A percentile compares a stretch with the other conserved stretches of the same genome.
Conservation (phyloP, 2,329 filamentous ascomycete species). For the Nigrospora oryzae region DNA sequence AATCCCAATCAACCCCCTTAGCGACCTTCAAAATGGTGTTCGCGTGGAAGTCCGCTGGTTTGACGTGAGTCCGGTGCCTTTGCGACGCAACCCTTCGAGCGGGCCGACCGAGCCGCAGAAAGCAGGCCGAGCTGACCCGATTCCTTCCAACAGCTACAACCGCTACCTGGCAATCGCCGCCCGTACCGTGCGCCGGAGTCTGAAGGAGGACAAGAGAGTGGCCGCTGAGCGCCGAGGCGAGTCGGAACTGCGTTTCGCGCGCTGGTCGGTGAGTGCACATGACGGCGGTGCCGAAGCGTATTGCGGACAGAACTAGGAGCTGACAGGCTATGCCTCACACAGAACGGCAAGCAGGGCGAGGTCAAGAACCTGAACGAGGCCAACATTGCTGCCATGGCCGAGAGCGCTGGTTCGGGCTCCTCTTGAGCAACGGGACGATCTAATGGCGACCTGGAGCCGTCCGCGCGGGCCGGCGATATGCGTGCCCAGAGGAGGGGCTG, state of each 20-base stretch:
- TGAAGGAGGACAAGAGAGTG: slow-evolving; percentile 92
- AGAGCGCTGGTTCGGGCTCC: slow-evolving; percentile 28
- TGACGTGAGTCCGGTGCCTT: slow-evolving; percentile 65
- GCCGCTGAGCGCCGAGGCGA: slow-evolving; percentile 81
- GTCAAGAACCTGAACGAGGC: slow-evolving; percentile 59
- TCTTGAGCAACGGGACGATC: slow-evolving; percentile 14
- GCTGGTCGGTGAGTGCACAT: slow-evolving; percentile 77
- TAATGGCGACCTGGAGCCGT: too few species aligned
- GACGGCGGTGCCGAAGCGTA: not conserved
- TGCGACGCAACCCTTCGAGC: not conserved
- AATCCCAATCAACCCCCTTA: slow-evolving; percentile 19
- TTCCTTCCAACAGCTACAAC: slow-evolving; percentile 73
- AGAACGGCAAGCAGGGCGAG: slow-evolving; percentile 97
- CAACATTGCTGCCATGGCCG: slow-evolving; percentile 31
- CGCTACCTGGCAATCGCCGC: slow-evolving; percentile 95
- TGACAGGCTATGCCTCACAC: slow-evolving; percentile 26
- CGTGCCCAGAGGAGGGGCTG: too few species aligned
- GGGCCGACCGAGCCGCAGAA: slow-evolving; percentile 4
- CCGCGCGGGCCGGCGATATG: too few species aligned
- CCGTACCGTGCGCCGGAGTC: slow-evolving; percentile 88
- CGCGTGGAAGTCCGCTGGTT: slow-evolving; percentile 96
- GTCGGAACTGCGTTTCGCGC: slow-evolving; percentile 81
- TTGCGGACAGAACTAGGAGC: not conserved
- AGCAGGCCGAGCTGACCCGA: slow-evolving; percentile 22
- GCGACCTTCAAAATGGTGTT: slow-evolving; percentile 72